phyloP scores from a whole-genome alignment of 2,329 filamentous ascomycete genomes.

The Paecilomyces formosus region DNA sequence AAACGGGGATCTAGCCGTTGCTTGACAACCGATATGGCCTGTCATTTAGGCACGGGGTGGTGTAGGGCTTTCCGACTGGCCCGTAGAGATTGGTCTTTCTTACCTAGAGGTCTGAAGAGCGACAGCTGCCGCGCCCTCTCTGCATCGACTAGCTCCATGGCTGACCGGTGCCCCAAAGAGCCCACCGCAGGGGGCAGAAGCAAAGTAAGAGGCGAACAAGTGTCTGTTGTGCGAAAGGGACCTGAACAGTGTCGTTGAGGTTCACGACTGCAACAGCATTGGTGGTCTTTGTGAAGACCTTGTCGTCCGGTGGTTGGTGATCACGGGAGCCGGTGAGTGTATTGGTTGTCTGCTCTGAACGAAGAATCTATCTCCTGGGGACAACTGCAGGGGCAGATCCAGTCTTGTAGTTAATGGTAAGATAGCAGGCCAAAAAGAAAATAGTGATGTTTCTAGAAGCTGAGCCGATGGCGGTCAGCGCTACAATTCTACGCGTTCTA shows the following conservation, averaged over 20 bases:
- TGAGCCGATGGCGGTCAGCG: background rate
- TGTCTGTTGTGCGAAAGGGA: background rate
- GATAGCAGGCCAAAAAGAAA: background rate
- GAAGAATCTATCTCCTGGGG: background rate
- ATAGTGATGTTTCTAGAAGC: conserved; percentile 11
- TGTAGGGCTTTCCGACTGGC: conserved; percentile 23
- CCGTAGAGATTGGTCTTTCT: conserved; percentile 11
- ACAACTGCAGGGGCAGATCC: background rate
- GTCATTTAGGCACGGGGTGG: conserved; percentile 27
- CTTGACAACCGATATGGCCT: conserved; percentile 12
- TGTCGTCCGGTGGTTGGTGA: background rate
- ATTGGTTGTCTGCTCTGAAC: conserved; percentile 1
- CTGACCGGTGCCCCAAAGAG: conserved; percentile 4
- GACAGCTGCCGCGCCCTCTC: conserved; percentile 36
- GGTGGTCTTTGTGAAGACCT: background rate
- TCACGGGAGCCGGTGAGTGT: background rate
- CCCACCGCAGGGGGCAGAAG: background rate
- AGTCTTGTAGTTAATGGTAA: background rate
- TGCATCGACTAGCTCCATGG: conserved; percentile 20
- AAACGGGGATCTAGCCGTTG: background rate
- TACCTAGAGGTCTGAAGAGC: conserved; percentile 38
- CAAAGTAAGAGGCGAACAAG: background rate
- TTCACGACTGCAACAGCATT: background rate
- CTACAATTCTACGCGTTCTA: background rate
- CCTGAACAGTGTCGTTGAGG: background rate